A percentile compares a stretch with the other conserved stretches of the same genome.
Conservation (phyloP, 75 land plant species). For the Isoetes taiwanensis region DNA sequence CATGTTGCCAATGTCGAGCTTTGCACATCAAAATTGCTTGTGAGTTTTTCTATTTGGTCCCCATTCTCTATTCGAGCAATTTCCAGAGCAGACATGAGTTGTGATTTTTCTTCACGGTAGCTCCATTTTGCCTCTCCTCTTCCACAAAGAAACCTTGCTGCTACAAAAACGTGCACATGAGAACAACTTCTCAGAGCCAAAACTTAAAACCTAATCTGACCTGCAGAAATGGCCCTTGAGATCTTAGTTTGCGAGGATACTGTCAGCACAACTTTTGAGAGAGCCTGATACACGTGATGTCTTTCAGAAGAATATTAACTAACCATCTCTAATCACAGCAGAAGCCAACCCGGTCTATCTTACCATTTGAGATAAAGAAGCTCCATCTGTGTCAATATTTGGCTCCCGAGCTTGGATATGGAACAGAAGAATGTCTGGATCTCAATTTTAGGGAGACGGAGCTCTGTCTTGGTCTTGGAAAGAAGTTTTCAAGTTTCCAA, state of each 20-base stretch:
- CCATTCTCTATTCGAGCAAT: conserved; percentile 39
- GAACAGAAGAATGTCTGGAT: too few relatives aligned
- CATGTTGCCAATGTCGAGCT: conserved; percentile 46
- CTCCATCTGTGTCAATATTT: conserved; percentile 58
- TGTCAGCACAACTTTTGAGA: conserved; percentile 21
- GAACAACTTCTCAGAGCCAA: neutral
- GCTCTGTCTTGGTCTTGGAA: too few relatives aligned
- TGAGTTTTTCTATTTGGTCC: conserved; percentile 34
- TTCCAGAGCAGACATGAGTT: conserved; percentile 49
- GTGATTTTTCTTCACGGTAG: conserved; percentile 48
- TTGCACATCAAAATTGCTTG: conserved; percentile 29
- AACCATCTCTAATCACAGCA: too few relatives aligned
- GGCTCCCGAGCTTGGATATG: too few relatives aligned
- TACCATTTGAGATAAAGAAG: conserved; percentile 46
- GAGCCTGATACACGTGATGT: conserved; percentile 9
- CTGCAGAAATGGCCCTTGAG: conserved; percentile 49
- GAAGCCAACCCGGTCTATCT: too few relatives aligned
- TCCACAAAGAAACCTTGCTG: conserved; percentile 61
- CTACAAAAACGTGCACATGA: neutral
- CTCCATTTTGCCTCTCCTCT: conserved; percentile 49
- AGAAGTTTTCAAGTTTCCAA: too few relatives aligned
- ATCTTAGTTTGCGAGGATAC: conserved; percentile 36
- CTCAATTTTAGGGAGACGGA: too few relatives aligned
- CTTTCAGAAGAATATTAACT: neutral
- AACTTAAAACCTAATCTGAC: too few relatives aligned